Evolutionary conservation across 306 rosid species (phyloP).

Genomic region (Cicer chorassanicum): DNA sequence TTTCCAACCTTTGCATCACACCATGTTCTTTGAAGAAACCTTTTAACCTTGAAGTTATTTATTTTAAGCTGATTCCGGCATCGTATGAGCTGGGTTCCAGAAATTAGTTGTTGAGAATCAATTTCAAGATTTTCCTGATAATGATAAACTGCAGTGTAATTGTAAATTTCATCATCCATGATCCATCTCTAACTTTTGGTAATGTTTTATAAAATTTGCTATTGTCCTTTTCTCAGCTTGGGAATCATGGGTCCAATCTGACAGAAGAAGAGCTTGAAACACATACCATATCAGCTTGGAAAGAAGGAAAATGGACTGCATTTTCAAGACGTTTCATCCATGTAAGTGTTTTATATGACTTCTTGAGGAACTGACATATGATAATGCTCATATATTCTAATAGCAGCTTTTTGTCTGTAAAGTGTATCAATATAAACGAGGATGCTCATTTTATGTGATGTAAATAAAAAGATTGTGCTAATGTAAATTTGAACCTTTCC

Average conservation of each 20-base stretch:
- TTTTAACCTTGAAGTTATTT: constrained; percentile 18
- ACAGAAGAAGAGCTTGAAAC: constrained; percentile 99
- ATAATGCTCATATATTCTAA: not conserved
- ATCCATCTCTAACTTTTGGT: constrained; percentile 8
- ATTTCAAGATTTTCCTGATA: constrained; percentile 35
- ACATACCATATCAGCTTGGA: constrained; percentile 97
- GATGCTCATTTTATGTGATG: constrained; percentile 6
- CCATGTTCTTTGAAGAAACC: not conserved
- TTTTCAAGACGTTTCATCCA: constrained; percentile 68
- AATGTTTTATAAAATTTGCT: constrained; percentile 42
- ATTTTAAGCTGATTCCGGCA: constrained; percentile 36
- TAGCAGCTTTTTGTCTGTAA: constrained; percentile 8
- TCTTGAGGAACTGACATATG: constrained; percentile 18
- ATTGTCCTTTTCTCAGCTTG: constrained; percentile 66
- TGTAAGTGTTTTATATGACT: constrained; percentile 61
- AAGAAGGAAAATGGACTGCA: constrained; percentile 83
- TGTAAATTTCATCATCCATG: constrained; percentile 1
- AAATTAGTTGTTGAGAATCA: constrained; percentile 34
- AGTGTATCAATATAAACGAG: constrained; percentile 23
- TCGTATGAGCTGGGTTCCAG: constrained; percentile 27
- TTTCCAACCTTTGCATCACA: constrained; percentile 22
- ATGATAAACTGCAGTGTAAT: constrained; percentile 33
- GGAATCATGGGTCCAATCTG: constrained; percentile 92
- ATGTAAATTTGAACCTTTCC: not conserved
- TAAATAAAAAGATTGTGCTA: not conserved